These are phyloP conservation scores for Cardamine chenopodiifolia DNA, from an alignment of 345 rosid genomes.

Conservation along the genomic window DNA sequence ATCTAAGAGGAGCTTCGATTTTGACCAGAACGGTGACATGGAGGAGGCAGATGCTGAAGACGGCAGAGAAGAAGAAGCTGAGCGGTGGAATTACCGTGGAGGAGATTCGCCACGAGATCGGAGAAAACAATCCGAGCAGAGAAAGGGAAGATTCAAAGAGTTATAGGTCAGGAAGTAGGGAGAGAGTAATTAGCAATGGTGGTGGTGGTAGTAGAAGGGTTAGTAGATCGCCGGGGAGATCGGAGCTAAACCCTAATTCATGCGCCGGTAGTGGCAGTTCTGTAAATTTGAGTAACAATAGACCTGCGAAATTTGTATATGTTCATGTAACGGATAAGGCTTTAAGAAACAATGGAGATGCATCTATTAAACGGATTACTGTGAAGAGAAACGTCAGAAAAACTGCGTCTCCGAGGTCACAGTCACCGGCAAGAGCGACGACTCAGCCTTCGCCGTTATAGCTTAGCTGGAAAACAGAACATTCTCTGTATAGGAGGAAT, in stretches of 20 bases:
- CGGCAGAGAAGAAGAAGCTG: slow-evolving; percentile 49
- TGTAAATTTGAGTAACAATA: slow-evolving; percentile 25
- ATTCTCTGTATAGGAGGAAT: slow-evolving; percentile 74
- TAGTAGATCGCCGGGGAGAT: slow-evolving; percentile 86
- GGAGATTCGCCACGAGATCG: slow-evolving; percentile 55
- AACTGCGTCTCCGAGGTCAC: slow-evolving; percentile 79
- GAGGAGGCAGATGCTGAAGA: slow-evolving; percentile 39
- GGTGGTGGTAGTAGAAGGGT: slow-evolving; percentile 61
- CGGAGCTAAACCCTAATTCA: slow-evolving; percentile 47
- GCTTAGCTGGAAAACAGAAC: slow-evolving; percentile 85
- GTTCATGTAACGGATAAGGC: slow-evolving; percentile 79
- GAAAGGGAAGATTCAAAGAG: slow-evolving; percentile 68
- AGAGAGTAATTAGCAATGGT: slow-evolving; percentile 51
- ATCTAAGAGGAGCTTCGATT: slow-evolving; percentile 89
- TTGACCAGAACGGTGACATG: slow-evolving; percentile 48
- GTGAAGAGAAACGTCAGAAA: slow-evolving; percentile 64
- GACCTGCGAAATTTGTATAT: slow-evolving; percentile 74
- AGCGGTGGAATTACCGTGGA: slow-evolving; percentile 51
- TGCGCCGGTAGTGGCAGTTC: slow-evolving; percentile 30
- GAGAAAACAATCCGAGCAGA: slow-evolving; percentile 86
- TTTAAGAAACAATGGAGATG: slow-evolving; percentile 49
- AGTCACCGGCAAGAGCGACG: slow-evolving; percentile 63
- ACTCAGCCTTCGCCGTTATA: slow-evolving; percentile 49
- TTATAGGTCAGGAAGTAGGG: slow-evolving; percentile 60
- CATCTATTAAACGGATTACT: slow-evolving; percentile 53